Base-by-base conservation (phyloP, 768 basidiomycete genomes). In the Gymnopilus junonius region DNA sequence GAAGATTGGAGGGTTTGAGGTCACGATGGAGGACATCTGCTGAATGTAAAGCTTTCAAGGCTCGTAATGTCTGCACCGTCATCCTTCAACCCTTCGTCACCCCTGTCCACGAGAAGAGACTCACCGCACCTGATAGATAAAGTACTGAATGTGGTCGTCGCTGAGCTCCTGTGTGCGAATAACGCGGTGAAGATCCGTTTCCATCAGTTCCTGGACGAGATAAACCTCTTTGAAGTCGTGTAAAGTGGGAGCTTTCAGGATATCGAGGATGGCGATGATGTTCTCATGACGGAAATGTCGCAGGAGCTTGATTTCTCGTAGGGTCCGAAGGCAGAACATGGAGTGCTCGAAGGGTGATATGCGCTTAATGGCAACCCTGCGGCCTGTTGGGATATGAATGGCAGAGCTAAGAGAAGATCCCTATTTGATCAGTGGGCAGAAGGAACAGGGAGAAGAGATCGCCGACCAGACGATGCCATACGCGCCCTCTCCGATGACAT, bases 81-180 rank as follows among this genome's bases (percentile, higher is more conserved):
- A 42, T 55, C 20, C 54, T 35, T 61, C 40, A 65, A 40, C 17
- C 62, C 46, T 55, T 40, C 54, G 62, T 35, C 55, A 53, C 25
- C 39, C 8, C 23, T 32, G 60, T 43, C 46, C 39, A 27, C 32
- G 31, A 58, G 48, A 60, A 27, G 40, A 51, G 58, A 68, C 43
- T 51, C 39, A 61, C 74, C 79, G 54, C 64, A 88, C 90, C 83
- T 98, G 97, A 75, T 99, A 99, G 67, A 97, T 90, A 73, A 99
- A 98, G 75, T 99, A 99, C 76, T 99, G 95, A 69, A 89, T 91
- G 73, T 98, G 96, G 72, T 98, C 95, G 73, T 99, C 97, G 61
- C 90, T 92, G 42, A 99, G 82, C 62, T 92, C 87, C 76, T 99
- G 97, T 0, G 97, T 97, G 25, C 94, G 85, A 69, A 99, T 98